These are phyloP conservation scores for Zygosaccharomyces gambellarensis DNA, from an alignment of 805 yeast species.

Conservation along the genomic window DNA sequence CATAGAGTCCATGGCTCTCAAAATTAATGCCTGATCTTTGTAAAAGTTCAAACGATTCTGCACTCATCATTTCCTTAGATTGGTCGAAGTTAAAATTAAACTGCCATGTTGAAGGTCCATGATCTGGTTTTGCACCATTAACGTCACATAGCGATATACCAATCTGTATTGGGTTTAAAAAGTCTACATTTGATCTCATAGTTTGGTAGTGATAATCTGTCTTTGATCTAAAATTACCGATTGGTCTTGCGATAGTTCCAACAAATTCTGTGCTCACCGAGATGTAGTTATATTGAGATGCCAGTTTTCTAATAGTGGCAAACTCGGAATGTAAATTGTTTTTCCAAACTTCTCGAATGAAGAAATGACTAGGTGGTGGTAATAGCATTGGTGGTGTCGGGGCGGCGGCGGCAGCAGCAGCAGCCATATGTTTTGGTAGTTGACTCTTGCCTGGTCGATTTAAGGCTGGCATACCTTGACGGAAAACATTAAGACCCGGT, in stretches of 20 bases:
- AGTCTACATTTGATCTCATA: conserved; percentile 83
- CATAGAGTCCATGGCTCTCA: conserved; percentile 63
- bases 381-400: conserved; percentile 8
- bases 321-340: conserved; percentile 66
- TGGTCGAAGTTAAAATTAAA: conserved; percentile 85
- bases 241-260: conserved; percentile 92
- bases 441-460: conserved; percentile 14
- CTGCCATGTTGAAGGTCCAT: conserved; percentile 83
- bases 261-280: conserved; percentile 90
- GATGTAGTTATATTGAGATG: conserved; percentile 49
- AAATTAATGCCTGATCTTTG: conserved; percentile 81
- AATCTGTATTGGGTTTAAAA: conserved; percentile 78
- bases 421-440: conserved; percentile 14
- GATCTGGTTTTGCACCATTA: conserved; percentile 64
- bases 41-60: conserved; percentile 75
- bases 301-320: conserved; percentile 53
- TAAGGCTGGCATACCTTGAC: conserved; percentile 21
- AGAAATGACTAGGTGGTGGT: conserved; percentile 36
- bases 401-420: conserved; percentile 6
- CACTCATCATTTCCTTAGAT: conserved; percentile 75
- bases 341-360: conserved; percentile 68
- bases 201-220: conserved; percentile 96
- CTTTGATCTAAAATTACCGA: conserved; percentile 85
- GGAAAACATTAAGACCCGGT: conserved; percentile 28
- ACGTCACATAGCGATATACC: conserved; percentile 72